Conservation (phyloP, 2,329 filamentous ascomycete species). For the Neofusicoccum laricinum region DNA sequence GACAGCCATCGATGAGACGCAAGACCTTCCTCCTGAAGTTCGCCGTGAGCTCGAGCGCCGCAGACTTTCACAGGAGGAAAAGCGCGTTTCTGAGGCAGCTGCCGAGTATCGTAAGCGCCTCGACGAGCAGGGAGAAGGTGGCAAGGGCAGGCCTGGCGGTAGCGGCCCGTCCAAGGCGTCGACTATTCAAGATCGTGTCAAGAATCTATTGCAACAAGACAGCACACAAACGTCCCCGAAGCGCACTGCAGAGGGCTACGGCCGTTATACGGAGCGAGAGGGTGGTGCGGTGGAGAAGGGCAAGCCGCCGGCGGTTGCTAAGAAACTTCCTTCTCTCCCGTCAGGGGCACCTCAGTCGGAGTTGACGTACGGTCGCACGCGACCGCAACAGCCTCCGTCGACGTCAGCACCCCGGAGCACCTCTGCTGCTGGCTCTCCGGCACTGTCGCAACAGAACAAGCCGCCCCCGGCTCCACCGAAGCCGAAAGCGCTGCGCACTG, state of each 20-base stretch:
- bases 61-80: conserved; percentile 81
- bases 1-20: conserved; percentile 60
- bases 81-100: conserved; percentile 80
- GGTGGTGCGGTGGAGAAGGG: conserved; percentile 5
- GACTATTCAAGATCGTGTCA: conserved; percentile 90
- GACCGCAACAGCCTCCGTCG: conserved; percentile 16
- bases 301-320: conserved; percentile 1
- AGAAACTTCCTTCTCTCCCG: not conserved
- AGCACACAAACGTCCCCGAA: conserved; percentile 56
- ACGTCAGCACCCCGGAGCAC: not conserved
- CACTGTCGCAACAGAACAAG: conserved; percentile 22
- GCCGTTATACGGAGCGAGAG: conserved; percentile 67
- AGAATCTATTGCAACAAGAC: conserved; percentile 72
- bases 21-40: conserved; percentile 80
- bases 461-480: conserved; percentile 58
- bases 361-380: conserved; percentile 20
- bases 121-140: conserved; percentile 55
- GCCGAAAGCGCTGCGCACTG: conserved; percentile 56
- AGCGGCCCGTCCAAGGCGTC: conserved; percentile 54
- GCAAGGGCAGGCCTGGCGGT: conserved; percentile 36
- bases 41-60: conserved; percentile 83
- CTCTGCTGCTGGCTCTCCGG: conserved; percentile 30
- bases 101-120: conserved; percentile 81
- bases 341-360: conserved; percentile 6
- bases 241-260: conserved; percentile 85